Percentiles rank a stretch among this genome's conserved stretches.
Evolutionary conservation across 139 green algal species (phyloP).

Genomic region (Pseudopediastrum boryanum): DNA sequence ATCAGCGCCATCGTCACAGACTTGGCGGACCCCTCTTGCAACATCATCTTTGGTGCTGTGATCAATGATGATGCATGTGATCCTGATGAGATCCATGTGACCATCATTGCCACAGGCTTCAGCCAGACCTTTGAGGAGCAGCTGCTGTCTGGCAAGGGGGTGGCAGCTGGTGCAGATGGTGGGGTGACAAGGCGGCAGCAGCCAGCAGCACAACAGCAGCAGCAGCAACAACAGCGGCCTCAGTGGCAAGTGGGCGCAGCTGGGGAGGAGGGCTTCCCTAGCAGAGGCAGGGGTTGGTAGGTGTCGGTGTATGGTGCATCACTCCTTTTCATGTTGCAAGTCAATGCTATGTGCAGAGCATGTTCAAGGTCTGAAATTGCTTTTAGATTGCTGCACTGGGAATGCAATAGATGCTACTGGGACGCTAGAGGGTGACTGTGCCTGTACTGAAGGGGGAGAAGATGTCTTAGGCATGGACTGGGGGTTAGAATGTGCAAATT

Average conservation of each 20-base stretch:
- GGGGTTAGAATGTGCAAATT: no score
- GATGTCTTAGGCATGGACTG: no score
- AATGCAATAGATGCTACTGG: no score
- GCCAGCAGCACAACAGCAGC: not conserved
- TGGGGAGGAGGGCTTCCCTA: not conserved
- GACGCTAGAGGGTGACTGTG: no score
- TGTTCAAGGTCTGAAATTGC: no score
- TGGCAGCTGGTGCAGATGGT: not conserved
- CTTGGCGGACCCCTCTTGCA: constrained; percentile 92
- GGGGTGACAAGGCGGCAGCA: not conserved
- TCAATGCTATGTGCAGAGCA: no score
- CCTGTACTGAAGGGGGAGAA: no score
- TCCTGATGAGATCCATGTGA: constrained; percentile 59
- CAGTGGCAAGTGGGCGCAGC: not conserved
- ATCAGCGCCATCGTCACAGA: constrained; percentile 91
- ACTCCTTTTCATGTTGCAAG: no score
- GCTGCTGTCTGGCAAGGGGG: constrained; percentile 42
- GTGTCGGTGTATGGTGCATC: no score
- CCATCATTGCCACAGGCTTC: constrained; percentile 94
- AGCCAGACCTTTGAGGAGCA: constrained; percentile 75
- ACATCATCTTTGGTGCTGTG: constrained; percentile 97
- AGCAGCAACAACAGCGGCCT: constrained; percentile 8
- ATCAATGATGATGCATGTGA: constrained; percentile 19
- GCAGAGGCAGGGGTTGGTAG: no score
- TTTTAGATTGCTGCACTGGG: no score